Evolutionary conservation across 108 stramenopile species (phyloP), one percentile per base, ranked within the genome.

Genomic region (Nitzschia putrida): DNA sequence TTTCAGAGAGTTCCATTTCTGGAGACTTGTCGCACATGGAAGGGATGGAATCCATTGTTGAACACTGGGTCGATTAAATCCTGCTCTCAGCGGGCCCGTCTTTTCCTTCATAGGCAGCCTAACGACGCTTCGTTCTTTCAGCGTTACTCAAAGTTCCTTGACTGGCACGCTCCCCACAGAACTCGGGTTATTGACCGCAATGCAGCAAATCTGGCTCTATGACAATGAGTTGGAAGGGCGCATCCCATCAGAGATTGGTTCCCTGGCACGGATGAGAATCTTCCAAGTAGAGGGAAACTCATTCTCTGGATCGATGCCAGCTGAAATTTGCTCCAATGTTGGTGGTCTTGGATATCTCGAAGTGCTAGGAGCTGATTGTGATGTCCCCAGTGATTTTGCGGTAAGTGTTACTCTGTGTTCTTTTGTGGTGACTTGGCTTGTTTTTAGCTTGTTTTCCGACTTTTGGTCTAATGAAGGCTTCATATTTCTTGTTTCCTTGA

Each of bases 201-300:
- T 88, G 71, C 38, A 82, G 64, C 81, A 83, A 50, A 34, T 76
- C 20, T 78, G 69, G 74, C 22, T 86, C 52, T 70, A 79, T 61
- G 72, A 72, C 45, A 90, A 88, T 65, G 20, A 64, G 21, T 60
- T 90, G 41, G 74, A 70, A 24, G 85, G 89, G 13, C 13, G 61
- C 20, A 83, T 90, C 56, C 90, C 90, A 20, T 20, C 76, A 13
- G 81, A 83, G 63, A 69, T 82, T 38, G 83, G 83, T 18, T 53
- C 64, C 26, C 55, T 76, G 63, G 61, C n/a, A 18, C 26, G 24
- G 14, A 57, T 82, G 66, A 44, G 76, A 42, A 72, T 77, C 24
- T 49, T 85, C n/a, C 81, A 79, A 57, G n/a, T 80, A 18, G 68
- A 82, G 34, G 63, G 58, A n/a, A 82, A 82, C 59, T 21, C 18